Evolutionary conservation across 129 eudicot genomes (phyloP), one percentile per base, ranked within the genome.

Genomic region (Oenanthe sinensis): DNA sequence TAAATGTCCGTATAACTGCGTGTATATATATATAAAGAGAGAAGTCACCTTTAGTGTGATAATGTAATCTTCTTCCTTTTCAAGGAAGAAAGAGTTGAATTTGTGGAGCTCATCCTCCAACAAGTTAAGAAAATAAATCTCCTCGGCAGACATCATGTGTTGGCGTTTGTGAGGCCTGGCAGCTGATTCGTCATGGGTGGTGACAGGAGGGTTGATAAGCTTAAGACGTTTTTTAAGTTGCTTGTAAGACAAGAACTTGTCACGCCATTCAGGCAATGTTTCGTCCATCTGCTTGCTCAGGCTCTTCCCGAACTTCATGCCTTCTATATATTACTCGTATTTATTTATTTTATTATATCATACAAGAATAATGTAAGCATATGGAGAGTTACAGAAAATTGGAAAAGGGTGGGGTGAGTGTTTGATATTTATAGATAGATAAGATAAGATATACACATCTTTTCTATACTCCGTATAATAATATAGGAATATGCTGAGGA

Each of bases 241-340:
- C 81, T 93, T 93, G 91, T 93, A 93, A 3, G 93, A 89, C 82
- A 93, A 78, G 78, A 93, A 93, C 85, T 93, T 91, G 87, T 93
- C 98, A 19, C 91, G 67, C 98, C 98, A 93, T 78, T 89, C 96
- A 3, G 98, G 98, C 65, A 93, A 63, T 3, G 97, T 93, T 81
- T 89, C 91, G 33, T 91, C 98, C 40, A 93, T 91, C 82, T 89
- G 96, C 69, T 86, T 86, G 82, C 90, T 91, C 52, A 93, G 78
- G 40, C 92, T 91, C 88, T 93, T 93, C 3, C 98, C 93, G 79
- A 93, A 93, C 89, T 93, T 93, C 98, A 93, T 92, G 39, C 3
- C 20, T 33, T 33, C 36, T 33, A 33, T 33, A 33, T 33, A n/a
- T n/a, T n/a, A n/a, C n/a, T n/a, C n/a, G n/a, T n/a, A n/a, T n/a